phyloP scores from a whole-genome alignment of 2,329 filamentous ascomycete species.

The Penicillium brevicompactum region DNA sequence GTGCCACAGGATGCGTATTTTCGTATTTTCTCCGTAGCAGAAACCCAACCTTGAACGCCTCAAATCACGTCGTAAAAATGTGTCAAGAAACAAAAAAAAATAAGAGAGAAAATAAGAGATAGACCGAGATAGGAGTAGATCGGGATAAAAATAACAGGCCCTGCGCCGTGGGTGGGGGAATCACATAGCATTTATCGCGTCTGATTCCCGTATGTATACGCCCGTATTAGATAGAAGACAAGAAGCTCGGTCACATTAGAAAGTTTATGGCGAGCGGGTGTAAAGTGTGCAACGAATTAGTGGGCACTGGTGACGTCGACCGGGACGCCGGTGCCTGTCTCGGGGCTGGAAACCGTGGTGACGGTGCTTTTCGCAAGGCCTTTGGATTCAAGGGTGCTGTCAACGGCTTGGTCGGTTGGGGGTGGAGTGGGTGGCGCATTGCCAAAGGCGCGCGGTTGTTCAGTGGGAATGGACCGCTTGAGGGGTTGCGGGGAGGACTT shows the following conservation, averaged over 20 bases:
- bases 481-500: conserved; percentile 42
- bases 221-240: conserved; percentile 35
- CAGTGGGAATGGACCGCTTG: conserved; percentile 35
- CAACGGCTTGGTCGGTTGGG: conserved; percentile 65
- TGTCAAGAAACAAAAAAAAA: conserved; percentile 14
- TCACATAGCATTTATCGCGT: conserved; percentile 35
- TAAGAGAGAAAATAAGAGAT: conserved; percentile 11
- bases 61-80: conserved; percentile 15
- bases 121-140: background rate
- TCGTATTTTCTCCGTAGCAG: conserved; percentile 13
- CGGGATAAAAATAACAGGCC: conserved; percentile 19
- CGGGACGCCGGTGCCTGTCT: conserved; percentile 30
- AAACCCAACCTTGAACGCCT: conserved; percentile 3
- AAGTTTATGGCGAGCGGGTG: conserved; percentile 25
- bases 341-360: conserved; percentile 34
- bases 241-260: conserved; percentile 25
- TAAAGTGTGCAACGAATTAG: conserved; percentile 31
- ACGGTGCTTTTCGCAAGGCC: conserved; percentile 37
- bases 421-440: conserved; percentile 66
- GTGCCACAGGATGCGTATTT: conserved; percentile 1
- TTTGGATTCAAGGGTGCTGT: conserved; percentile 44
- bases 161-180: conserved; percentile 32
- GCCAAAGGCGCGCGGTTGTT: conserved; percentile 50
- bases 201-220: conserved; percentile 41
- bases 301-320: conserved; percentile 30